These are phyloP conservation scores for Xylariomycetidae sp. DNA, from an alignment of 2,329 filamentous ascomycete species.

Conservation along the genomic window DNA sequence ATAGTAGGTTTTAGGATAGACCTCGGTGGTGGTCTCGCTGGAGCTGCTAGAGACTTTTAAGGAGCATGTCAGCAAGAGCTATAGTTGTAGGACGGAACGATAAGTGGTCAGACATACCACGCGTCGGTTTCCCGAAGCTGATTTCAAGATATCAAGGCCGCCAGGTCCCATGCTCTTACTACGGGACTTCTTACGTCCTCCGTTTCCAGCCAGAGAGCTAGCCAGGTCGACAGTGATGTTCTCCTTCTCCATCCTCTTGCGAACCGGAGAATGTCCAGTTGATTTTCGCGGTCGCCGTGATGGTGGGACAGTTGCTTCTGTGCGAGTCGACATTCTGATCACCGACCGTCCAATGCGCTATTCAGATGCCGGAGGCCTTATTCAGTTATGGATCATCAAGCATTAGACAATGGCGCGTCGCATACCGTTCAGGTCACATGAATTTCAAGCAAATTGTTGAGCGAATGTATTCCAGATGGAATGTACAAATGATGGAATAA, in stretches of 20 bases:
- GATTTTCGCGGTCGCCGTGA: conserved; percentile 64
- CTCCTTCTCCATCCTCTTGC: conserved; percentile 63
- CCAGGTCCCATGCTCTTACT: conserved; percentile 97
- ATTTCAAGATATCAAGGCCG: conserved; percentile 76
- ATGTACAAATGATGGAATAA: too few relatives aligned
- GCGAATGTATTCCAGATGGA: too few relatives aligned
- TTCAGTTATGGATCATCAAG: too few relatives aligned
- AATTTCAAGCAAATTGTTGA: too few relatives aligned
- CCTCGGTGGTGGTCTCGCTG: conserved; percentile 46
- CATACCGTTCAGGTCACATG: too few relatives aligned
- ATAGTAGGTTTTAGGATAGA: conserved; percentile 82
- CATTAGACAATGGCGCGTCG: conserved; percentile 11
- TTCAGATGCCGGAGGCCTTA: too few relatives aligned
- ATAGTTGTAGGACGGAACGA: neutral
- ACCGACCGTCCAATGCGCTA: too few relatives aligned
- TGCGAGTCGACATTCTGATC: conserved; percentile 34
- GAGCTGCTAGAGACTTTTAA: conserved; percentile 50
- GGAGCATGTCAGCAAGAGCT: conserved; percentile 14
- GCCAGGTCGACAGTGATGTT: conserved; percentile 68
- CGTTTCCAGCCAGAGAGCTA: conserved; percentile 44
- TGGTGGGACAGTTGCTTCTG: conserved; percentile 48
- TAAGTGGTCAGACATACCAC: conserved; percentile 52
- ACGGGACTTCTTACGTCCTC: conserved; percentile 63
- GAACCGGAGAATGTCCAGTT: conserved; percentile 56
- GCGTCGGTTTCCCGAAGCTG: conserved; percentile 70